Evolutionary conservation across 768 basidiomycete genomes (phyloP).

Genomic region (Omphalotus guepiniiformis): DNA sequence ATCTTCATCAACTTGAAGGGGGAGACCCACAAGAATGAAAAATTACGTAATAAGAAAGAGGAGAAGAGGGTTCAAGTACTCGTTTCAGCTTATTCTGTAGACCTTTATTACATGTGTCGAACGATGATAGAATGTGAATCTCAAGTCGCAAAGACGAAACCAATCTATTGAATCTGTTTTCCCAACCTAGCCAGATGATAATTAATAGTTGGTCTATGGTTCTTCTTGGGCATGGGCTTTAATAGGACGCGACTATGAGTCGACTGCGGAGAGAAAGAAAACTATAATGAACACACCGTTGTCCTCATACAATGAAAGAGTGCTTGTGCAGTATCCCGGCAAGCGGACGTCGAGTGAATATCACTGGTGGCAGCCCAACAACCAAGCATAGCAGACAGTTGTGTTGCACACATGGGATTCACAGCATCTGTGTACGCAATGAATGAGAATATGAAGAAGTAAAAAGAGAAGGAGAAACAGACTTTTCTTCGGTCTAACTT

Average conservation of each 20-base stretch:
- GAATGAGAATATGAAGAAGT: constrained; percentile 3
- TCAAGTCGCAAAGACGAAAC: constrained; percentile 8
- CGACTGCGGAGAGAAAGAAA: constrained; percentile 5
- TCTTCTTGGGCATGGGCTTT: constrained; percentile 66
- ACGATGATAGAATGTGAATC: too few species aligned
- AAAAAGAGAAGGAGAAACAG: constrained; percentile 17
- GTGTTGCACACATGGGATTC: constrained; percentile 56
- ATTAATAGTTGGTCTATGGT: constrained; percentile 77
- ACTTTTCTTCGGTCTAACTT: constrained; percentile 78
- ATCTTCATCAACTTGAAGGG: neutral
- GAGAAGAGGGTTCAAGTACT: too few species aligned
- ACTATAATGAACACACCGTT: constrained; percentile 51
- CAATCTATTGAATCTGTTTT: constrained; percentile 63
- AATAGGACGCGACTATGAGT: constrained; percentile 5
- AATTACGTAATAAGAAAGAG: too few species aligned
- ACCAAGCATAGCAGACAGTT: constrained; percentile 75
- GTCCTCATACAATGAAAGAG: constrained; percentile 84
- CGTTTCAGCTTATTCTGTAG: too few species aligned
- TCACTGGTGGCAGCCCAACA: constrained; percentile 83
- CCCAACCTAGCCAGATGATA: constrained; percentile 82
- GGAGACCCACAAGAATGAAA: constrained; percentile 4
- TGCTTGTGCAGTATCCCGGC: constrained; percentile 53
- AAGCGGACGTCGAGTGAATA: constrained; percentile 46
- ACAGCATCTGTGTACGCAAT: constrained; percentile 32
- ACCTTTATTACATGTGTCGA: too few species aligned